A percentile compares a stretch with the other conserved stretches of the same genome.
Evolutionary conservation across 176 grass and related monocot genomes (phyloP).

Genomic region (Guadua angustifolia): DNA sequence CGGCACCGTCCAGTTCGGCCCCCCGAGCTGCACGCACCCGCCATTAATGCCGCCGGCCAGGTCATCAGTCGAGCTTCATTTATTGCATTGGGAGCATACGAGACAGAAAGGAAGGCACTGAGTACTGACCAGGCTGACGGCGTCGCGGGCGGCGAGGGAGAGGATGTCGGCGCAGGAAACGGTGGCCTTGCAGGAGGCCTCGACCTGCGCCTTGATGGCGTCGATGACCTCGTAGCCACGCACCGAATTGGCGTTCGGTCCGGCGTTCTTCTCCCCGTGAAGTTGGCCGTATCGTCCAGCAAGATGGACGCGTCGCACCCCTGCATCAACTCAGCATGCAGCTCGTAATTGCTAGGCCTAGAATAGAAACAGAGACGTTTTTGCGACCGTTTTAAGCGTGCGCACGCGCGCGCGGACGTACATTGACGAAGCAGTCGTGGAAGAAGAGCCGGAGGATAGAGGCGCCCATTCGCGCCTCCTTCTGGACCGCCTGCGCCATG

Average conservation of each 20-base stretch:
- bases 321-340: slow-evolving; percentile 32
- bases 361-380: neutral
- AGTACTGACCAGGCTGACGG: slow-evolving; percentile 49
- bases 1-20: slow-evolving; percentile 68
- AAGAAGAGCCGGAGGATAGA: slow-evolving; percentile 77
- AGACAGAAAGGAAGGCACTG: too few relatives aligned
- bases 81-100: neutral
- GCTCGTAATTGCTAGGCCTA: too few relatives aligned
- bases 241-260: slow-evolving; percentile 58
- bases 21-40: slow-evolving; percentile 59
- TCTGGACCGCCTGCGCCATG: slow-evolving; percentile 54
- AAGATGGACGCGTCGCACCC: slow-evolving; percentile 81
- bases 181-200: slow-evolving; percentile 59
- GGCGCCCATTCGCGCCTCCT: slow-evolving; percentile 72
- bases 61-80: neutral
- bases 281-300: slow-evolving; percentile 66
- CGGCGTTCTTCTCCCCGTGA: slow-evolving; percentile 71
- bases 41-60: neutral
- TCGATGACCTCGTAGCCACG: slow-evolving; percentile 78
- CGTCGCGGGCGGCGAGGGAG: slow-evolving; percentile 69
- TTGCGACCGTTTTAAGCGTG: neutral
- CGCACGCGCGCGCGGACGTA: neutral
- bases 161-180: slow-evolving; percentile 85
- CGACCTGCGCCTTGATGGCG: slow-evolving; percentile 63
- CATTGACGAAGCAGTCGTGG: slow-evolving; percentile 90